Percentiles rank a stretch among this genome's conserved stretches.
Evolutionary conservation across 2,329 filamentous ascomycete species (phyloP).

Genomic region (Phyllosticta citribraziliensis): DNA sequence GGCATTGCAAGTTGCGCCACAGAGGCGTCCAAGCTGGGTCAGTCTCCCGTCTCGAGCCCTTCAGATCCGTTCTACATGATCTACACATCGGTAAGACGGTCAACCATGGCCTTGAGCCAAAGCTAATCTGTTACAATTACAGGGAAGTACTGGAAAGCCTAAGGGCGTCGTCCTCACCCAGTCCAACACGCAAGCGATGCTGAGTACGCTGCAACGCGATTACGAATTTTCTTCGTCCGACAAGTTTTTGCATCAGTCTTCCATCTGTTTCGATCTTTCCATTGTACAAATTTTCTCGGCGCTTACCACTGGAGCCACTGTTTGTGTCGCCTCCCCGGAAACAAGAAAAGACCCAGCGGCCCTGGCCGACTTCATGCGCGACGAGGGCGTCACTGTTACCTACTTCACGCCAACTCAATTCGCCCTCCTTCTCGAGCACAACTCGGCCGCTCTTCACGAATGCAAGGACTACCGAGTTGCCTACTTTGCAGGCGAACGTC

Average conservation of each 20-base stretch:
- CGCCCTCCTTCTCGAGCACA: slow-evolving; percentile 2
- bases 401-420: slow-evolving; percentile 4
- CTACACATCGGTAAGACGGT: slow-evolving; percentile 3
- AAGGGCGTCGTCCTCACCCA: slow-evolving; percentile 5
- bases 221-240: slow-evolving; percentile 2
- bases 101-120: neutral
- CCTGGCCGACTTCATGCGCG: slow-evolving; percentile 28
- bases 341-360: slow-evolving; percentile 25
- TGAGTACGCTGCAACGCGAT: neutral
- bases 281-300: slow-evolving; percentile 34
- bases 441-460: neutral
- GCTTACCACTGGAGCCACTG: slow-evolving; percentile 30
- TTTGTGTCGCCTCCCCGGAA: slow-evolving; percentile 25
- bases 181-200: slow-evolving; percentile 15
- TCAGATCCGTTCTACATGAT: slow-evolving; percentile 4
- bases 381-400: slow-evolving; percentile 30
- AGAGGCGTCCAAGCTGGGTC: neutral
- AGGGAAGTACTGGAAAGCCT: slow-evolving; percentile 7
- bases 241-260: neutral
- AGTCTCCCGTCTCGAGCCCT: neutral
- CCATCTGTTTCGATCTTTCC: slow-evolving; percentile 30
- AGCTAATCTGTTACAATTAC: neutral
- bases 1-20: neutral
- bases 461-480: slow-evolving; percentile 1
- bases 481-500: neutral